These are phyloP conservation scores for Skeletonema costatum DNA, from an alignment of 108 stramenopile genomes.

Conservation along the genomic window DNA sequence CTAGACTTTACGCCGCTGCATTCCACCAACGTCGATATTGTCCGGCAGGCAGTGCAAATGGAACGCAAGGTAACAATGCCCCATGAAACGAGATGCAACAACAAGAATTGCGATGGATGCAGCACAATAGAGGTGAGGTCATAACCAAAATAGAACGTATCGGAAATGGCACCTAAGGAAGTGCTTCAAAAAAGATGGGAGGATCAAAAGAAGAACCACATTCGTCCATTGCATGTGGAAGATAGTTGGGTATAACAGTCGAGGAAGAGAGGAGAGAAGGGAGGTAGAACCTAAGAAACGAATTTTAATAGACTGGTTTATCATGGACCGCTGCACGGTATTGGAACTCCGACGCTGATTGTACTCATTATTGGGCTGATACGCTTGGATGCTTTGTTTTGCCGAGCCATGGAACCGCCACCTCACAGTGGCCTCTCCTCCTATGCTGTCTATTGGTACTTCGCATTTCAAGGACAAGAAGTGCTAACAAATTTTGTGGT, in stretches of 20 bases:
- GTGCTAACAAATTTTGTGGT: too few relatives aligned
- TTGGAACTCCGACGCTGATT: too few relatives aligned
- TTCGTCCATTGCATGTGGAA: slow-evolving; percentile 27
- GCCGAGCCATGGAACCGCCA: too few relatives aligned
- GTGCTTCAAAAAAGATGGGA: slow-evolving; percentile 16
- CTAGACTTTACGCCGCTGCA: neutral
- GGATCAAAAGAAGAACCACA: slow-evolving; percentile 1
- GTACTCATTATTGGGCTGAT: too few relatives aligned
- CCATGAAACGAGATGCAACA: neutral
- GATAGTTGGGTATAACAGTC: slow-evolving; percentile 38
- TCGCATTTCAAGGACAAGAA: too few relatives aligned
- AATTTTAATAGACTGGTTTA: too few relatives aligned
- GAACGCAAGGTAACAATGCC: neutral
- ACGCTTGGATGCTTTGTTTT: too few relatives aligned
- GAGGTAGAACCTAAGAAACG: slow-evolving; percentile 11
- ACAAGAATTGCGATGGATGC: slow-evolving; percentile 71
- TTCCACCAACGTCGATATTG: slow-evolving; percentile 33
- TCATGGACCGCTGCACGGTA: too few relatives aligned
- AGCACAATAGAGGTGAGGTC: slow-evolving; percentile 69
- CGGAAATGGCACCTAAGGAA: slow-evolving; percentile 45
- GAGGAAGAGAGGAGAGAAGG: slow-evolving; percentile 20
- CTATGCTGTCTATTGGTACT: too few relatives aligned
- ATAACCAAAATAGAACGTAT: slow-evolving; percentile 16
- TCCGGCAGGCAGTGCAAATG: slow-evolving; percentile 10
- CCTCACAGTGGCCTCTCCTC: too few relatives aligned